Evolutionary conservation across 345 rosid species (phyloP).

Genomic region (Boechera divaricarpa): DNA sequence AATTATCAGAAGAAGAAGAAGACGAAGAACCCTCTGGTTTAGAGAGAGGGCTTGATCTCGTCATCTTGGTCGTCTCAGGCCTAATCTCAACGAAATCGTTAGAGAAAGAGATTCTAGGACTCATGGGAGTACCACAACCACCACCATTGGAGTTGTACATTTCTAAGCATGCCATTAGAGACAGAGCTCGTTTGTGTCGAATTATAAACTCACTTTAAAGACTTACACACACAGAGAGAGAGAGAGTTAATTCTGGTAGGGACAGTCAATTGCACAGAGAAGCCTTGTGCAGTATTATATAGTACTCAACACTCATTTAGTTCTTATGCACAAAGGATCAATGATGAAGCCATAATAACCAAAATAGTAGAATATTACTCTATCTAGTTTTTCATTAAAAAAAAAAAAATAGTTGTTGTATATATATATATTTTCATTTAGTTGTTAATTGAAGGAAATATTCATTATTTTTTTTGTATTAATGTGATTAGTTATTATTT

Average conservation of each 20-base stretch:
- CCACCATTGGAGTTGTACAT: slow-evolving; percentile 72
- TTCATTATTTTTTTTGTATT: not conserved
- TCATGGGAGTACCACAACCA: slow-evolving; percentile 53
- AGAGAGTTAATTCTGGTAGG: slow-evolving; percentile 47
- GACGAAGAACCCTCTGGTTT: slow-evolving; percentile 39
- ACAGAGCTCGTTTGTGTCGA: slow-evolving; percentile 35
- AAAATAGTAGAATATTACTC: not conserved
- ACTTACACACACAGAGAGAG: slow-evolving; percentile 17
- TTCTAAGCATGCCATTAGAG: slow-evolving; percentile 80
- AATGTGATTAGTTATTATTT: not conserved
- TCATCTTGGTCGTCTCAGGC: slow-evolving; percentile 52
- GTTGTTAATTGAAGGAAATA: not conserved
- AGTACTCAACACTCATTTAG: slow-evolving; percentile 43
- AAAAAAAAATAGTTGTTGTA: not conserved
- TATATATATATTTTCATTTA: not conserved
- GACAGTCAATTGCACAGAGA: slow-evolving; percentile 52
- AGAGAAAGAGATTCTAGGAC: slow-evolving; percentile 94
- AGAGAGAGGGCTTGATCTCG: slow-evolving; percentile 46
- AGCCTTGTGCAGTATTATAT: slow-evolving; percentile 51
- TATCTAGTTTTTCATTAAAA: not conserved
- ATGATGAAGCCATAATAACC: slow-evolving; percentile 38
- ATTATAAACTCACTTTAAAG: slow-evolving; percentile 35
- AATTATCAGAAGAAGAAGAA: slow-evolving; percentile 69
- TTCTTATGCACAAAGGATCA: slow-evolving; percentile 53
- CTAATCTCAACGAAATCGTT: slow-evolving; percentile 77